phyloP scores from a whole-genome alignment of 1,284 basidiomycete genomes.

The Ustilago crameri region DNA sequence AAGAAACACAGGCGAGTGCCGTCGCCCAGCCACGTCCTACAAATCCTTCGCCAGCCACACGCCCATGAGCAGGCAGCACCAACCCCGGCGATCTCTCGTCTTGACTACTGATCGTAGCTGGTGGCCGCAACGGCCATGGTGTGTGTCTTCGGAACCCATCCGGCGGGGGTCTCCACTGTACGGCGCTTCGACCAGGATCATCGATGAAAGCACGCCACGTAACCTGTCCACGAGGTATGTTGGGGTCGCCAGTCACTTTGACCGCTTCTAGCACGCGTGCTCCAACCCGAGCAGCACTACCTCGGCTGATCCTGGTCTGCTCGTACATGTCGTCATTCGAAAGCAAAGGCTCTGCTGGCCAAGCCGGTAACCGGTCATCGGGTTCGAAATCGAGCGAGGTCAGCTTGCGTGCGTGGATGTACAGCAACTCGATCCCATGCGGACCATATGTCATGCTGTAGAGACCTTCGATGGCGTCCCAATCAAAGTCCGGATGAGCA shows the following conservation, averaged over 20 bases:
- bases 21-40: slow-evolving; percentile 44
- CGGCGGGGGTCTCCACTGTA: slow-evolving; percentile 39
- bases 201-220: slow-evolving; percentile 55
- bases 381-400: slow-evolving; percentile 51
- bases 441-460: slow-evolving; percentile 58
- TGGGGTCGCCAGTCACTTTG: slow-evolving; percentile 55
- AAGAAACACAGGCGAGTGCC: slow-evolving; percentile 40
- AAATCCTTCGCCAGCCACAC: slow-evolving; percentile 53
- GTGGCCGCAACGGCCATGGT: slow-evolving; percentile 41
- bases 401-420: slow-evolving; percentile 48
- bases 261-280: slow-evolving; percentile 50
- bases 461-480: slow-evolving; percentile 46
- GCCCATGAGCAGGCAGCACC: slow-evolving; percentile 44
- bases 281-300: slow-evolving; percentile 28
- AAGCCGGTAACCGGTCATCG: slow-evolving; percentile 24
- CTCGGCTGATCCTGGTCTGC: slow-evolving; percentile 40
- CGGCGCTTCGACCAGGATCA: slow-evolving; percentile 40
- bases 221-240: slow-evolving; percentile 53
- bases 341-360: slow-evolving; percentile 50
- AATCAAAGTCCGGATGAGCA: slow-evolving; percentile 48
- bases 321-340: slow-evolving; percentile 46
- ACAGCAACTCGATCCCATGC: slow-evolving; percentile 54
- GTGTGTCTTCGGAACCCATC: slow-evolving; percentile 36
- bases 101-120: slow-evolving; percentile 14
- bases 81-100: slow-evolving; percentile 44